Conservation (phyloP, 495 filamentous ascomycete species). For the Penicillium ochrochloron region DNA sequence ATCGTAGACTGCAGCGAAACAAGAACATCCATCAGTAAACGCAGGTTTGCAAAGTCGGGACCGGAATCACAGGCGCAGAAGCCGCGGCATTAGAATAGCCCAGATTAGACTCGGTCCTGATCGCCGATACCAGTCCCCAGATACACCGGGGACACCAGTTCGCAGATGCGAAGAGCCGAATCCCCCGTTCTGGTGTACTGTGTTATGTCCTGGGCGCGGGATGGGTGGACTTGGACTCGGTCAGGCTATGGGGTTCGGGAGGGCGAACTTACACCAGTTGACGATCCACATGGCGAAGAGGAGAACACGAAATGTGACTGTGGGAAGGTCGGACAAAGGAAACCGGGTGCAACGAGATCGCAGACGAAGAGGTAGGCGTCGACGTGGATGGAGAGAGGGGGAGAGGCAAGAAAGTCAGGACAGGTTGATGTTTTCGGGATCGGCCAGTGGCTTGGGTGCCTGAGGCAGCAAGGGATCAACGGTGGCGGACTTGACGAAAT, state of each 20-base stretch:
- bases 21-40: conserved; percentile 20
- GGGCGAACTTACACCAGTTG: conserved; percentile 84
- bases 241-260: conserved; percentile 22
- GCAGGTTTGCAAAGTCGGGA: neutral
- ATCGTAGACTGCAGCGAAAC: conserved; percentile 76
- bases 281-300: conserved; percentile 83
- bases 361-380: conserved; percentile 17
- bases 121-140: neutral
- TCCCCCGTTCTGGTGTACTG: neutral
- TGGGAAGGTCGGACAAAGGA: conserved; percentile 17
- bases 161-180: neutral
- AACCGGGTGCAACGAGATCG: conserved; percentile 10
- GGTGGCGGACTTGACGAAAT: conserved; percentile 23
- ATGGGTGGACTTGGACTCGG: conserved; percentile 12
- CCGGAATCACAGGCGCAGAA: conserved; percentile 23
- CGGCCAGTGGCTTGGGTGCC: conserved; percentile 21
- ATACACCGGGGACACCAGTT: neutral
- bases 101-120: neutral
- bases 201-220: conserved; percentile 10
- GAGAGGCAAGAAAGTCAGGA: conserved; percentile 34
- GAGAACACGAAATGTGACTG: conserved; percentile 13
- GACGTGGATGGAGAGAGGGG: conserved; percentile 32
- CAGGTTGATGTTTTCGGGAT: conserved; percentile 44
- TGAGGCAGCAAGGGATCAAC: conserved; percentile 29
- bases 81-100: conserved; percentile 15